Evolutionary conservation across 1,284 basidiomycete species (phyloP).

Genomic region (Marasmius sp.): DNA sequence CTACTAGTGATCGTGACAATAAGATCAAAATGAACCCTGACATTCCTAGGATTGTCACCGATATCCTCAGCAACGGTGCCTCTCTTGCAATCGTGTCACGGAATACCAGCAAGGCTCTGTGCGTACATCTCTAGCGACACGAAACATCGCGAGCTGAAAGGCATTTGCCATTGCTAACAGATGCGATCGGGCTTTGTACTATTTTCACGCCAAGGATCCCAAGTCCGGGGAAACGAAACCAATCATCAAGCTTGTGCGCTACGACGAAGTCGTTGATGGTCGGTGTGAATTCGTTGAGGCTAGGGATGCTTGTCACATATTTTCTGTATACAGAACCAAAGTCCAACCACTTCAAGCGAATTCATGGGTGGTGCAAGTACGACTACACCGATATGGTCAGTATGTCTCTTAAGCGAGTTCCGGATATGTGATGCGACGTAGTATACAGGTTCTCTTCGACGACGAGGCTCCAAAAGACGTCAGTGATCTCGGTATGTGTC

Average conservation of each 20-base stretch:
- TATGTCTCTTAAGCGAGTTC: background rate
- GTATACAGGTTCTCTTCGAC: too few relatives aligned
- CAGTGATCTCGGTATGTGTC: background rate
- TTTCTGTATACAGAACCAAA: slow-evolving; percentile 6
- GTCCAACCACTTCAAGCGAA: slow-evolving; percentile 15
- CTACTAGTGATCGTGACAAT: slow-evolving; percentile 5
- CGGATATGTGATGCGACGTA: too few relatives aligned
- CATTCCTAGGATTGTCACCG: slow-evolving; percentile 8
- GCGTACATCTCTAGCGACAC: background rate
- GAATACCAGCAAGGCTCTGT: slow-evolving; percentile 8
- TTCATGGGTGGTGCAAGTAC: slow-evolving; percentile 12
- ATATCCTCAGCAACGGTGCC: slow-evolving; percentile 10
- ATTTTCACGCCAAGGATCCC: too few relatives aligned
- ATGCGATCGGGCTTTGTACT: too few relatives aligned
- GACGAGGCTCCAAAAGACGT: background rate
- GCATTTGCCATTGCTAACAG: too few relatives aligned
- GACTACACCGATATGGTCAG: slow-evolving; percentile 13
- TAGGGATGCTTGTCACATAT: too few relatives aligned
- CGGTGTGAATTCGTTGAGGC: too few relatives aligned
- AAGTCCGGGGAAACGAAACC: too few relatives aligned
- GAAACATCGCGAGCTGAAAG: background rate
- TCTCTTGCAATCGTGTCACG: slow-evolving; percentile 10
- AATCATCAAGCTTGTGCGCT: too few relatives aligned
- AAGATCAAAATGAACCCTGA: slow-evolving; percentile 1
- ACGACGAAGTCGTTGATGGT: too few relatives aligned